Base-by-base conservation (phyloP, 495 filamentous ascomycete genomes). In the Lophium mytilinum region DNA sequence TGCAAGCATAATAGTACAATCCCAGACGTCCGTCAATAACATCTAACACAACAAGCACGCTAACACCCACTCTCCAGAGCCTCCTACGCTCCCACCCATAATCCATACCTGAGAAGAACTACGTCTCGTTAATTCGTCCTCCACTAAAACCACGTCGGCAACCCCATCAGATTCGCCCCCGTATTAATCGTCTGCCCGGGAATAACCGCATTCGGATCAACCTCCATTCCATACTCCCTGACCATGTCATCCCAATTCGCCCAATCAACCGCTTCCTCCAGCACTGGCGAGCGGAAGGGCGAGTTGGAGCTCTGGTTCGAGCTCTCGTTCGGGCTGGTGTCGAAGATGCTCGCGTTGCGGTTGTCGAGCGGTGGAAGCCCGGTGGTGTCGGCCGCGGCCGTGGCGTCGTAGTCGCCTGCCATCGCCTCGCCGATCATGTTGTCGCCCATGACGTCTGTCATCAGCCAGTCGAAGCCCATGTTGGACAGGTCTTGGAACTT, bases 241-340 rank as follows among this genome's bases (percentile, higher is more conserved):
- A 62, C 62, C 39, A 65, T 37, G 37, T 65, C 62, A 45, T 65
- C 62, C 58, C 58, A 65, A 7, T 45, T 55, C 18, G 54, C 51
- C 62, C 62, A 65, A 33, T 65, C 58, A 50, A 65, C 53, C 37
- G 35, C 35, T 5, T 41, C 52, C 4, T 50, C 61, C 2, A 57
- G 33, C 8, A 53, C 19, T 3, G 61, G 61, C 0, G 55, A 58
- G 3, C 52, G 42, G 6, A 40, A 56, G 17, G 48, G 35, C 6
- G 40, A 35, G 3, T 54, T 42, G 4, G 55, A 51, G 36, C 55
- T 63, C 7, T 50, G 24, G 42, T 37, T 55, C 30, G 52, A 53
- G 18, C 48, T 42, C 11, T 33, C 9, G 8, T 15, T 43, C 15
- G 47, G 4, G 35, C 53, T 46, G 0, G 33, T 30, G 35, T 19